phyloP scores from a whole-genome alignment of 73 alveolate species.

The Urostyla sp. region DNA sequence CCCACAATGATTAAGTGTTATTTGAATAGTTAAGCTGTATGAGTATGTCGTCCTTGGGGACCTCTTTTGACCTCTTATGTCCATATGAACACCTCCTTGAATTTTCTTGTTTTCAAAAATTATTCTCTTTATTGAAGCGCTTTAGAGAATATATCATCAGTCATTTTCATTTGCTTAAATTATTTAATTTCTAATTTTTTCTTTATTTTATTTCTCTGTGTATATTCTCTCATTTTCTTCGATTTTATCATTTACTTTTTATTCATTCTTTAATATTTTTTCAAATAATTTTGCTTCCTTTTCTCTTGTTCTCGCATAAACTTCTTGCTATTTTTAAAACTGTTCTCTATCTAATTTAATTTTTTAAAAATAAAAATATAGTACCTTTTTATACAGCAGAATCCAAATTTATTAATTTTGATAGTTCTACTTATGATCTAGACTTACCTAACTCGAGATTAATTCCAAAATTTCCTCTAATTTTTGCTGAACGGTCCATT shows the following conservation, averaged over 20 bases:
- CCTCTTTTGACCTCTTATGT: slow-evolving; percentile 42
- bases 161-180: not conserved
- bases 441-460: not conserved
- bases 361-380: too few species aligned
- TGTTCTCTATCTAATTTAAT: slow-evolving; percentile 39
- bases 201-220: not conserved
- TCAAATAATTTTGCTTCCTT: not conserved
- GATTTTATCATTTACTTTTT: not conserved
- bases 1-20: slow-evolving; percentile 17
- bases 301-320: not conserved
- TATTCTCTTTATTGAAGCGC: slow-evolving; percentile 2
- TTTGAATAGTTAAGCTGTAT: not conserved
- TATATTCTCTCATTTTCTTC: not conserved
- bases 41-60: slow-evolving; percentile 26
- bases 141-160: not conserved
- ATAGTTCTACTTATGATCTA: not conserved
- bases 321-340: slow-evolving; percentile 39
- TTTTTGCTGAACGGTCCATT: not conserved
- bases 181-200: not conserved
- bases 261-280: not conserved
- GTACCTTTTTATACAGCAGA: not conserved
- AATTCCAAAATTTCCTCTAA: not conserved
- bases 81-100: slow-evolving; percentile 22
- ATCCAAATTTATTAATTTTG: not conserved
- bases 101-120: not conserved